phyloP scores from a whole-genome alignment of 257 asterid genomes.

The Forsythia suspensa region DNA sequence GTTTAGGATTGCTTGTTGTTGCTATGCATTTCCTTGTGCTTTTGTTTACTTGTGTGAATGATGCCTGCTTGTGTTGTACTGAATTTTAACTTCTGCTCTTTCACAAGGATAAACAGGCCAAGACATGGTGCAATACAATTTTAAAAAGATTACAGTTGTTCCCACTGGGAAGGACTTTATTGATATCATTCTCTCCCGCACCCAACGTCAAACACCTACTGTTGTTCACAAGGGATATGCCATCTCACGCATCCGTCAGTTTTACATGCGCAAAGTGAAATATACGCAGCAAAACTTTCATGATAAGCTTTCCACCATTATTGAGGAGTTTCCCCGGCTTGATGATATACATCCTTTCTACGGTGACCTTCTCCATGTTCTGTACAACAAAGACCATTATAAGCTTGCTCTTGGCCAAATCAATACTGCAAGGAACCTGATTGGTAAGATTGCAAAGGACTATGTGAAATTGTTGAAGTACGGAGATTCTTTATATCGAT shows the following conservation, averaged over 20 bases:
- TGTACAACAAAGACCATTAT: conserved; percentile 91
- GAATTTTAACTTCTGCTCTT: not conserved
- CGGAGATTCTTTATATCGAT: conserved; percentile 88
- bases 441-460: conserved; percentile 79
- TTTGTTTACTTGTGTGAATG: not conserved
- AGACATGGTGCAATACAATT: conserved; percentile 91
- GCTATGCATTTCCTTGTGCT: not conserved
- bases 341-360: conserved; percentile 94
- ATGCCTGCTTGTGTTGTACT: conserved; percentile 27
- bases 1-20: not conserved
- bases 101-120: conserved; percentile 1
- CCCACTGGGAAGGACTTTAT: conserved; percentile 89
- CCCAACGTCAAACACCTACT: conserved; percentile 94
- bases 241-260: conserved; percentile 82
- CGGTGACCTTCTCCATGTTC: conserved; percentile 89
- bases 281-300: conserved; percentile 80
- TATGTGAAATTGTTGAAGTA: conserved; percentile 78
- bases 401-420: conserved; percentile 97
- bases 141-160: conserved; percentile 90
- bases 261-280: conserved; percentile 95
- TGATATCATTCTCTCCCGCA: conserved; percentile 88
- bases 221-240: conserved; percentile 99
- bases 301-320: conserved; percentile 80
- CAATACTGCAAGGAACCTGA: conserved; percentile 82
- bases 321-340: conserved; percentile 93